phyloP scores from a whole-genome alignment of 2,329 filamentous ascomycete species.

The Fusarium scirpi region DNA sequence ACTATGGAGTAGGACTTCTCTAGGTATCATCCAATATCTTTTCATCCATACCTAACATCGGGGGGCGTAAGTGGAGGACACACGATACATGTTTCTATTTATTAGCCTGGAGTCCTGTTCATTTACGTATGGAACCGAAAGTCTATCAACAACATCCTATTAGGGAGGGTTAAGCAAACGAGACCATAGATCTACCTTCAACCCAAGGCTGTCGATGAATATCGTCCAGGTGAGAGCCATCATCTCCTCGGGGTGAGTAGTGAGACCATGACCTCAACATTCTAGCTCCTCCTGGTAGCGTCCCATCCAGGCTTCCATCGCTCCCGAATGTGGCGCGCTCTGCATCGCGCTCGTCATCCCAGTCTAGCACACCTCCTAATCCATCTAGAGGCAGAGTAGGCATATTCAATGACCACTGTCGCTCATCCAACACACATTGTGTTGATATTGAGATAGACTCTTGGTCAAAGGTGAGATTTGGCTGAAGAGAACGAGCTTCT shows the following conservation, averaged over 20 bases:
- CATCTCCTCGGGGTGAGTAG: slow-evolving; percentile 57
- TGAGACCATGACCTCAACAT: slow-evolving; percentile 50
- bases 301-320: slow-evolving; percentile 56
- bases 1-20: neutral
- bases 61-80: neutral
- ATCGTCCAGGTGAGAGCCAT: slow-evolving; percentile 53
- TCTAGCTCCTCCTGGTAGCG: slow-evolving; percentile 49
- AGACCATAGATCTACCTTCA: slow-evolving; percentile 35
- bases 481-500: slow-evolving; percentile 56
- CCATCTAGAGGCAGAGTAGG: slow-evolving; percentile 51
- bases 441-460: slow-evolving; percentile 59
- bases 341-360: slow-evolving; percentile 54
- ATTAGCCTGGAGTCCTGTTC: neutral
- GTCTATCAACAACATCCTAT: slow-evolving; percentile 1
- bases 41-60: neutral
- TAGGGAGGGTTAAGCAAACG: slow-evolving; percentile 13
- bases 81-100: neutral
- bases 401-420: slow-evolving; percentile 50
- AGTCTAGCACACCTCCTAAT: slow-evolving; percentile 57
- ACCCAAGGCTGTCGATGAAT: slow-evolving; percentile 33
- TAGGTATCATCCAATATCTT: neutral
- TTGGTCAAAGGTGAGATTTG: slow-evolving; percentile 59
- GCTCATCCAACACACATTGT: slow-evolving; percentile 55
- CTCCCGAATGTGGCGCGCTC: slow-evolving; percentile 47
- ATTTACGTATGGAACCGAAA: neutral